Base-by-base conservation (phyloP, 257 asterid species). In the Hygrophila difformis region DNA sequence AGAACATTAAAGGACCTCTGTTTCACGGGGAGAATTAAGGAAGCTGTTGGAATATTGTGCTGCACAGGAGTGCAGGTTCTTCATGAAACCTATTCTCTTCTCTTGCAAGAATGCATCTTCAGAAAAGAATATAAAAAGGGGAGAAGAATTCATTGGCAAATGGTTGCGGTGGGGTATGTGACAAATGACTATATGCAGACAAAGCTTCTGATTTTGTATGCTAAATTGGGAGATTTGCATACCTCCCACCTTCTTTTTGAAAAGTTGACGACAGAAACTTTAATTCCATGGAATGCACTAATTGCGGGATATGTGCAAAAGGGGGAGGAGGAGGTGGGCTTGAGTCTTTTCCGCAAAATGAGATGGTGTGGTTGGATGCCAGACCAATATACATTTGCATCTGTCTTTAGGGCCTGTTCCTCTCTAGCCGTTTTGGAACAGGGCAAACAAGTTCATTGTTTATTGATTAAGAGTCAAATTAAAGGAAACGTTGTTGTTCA, bases 351-450 rank as follows among this genome's bases (percentile, higher is more conserved):
- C 67, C 68, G 68, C 51, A 61, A 55, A 58, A 85, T 82, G 96
- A 79, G 94, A 64, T 67, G 56, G 36, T 34, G 18, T 40, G 89
- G 91, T 56, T 59, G 61, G 68, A 67, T 63, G 64, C 98, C 93
- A 1, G 96, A 91, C 49, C 96, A 91, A 49, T 91, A 77, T 56
- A 85, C 94, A 3, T 82, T 82, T 67, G 70, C 94, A 2, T 85
- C 94, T 5, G 84, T 91, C 48, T 80, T 86, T 67, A 77, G 94
- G 65, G 92, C 98, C 26, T 86, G 93, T 74, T 93, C 96, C 53
- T 73, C 96, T 56, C 68, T 86, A 37, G 93, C 98, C 44, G 53
- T 76, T 23, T 63, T 82, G 49, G 92, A 82, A 66, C 88, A 78
- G 73, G 98, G 96, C 22, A 82, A 74, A 68, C 93, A 70, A 68